phyloP scores from a whole-genome alignment of 164 flowering plant genomes.

The Malania oleifera region DNA sequence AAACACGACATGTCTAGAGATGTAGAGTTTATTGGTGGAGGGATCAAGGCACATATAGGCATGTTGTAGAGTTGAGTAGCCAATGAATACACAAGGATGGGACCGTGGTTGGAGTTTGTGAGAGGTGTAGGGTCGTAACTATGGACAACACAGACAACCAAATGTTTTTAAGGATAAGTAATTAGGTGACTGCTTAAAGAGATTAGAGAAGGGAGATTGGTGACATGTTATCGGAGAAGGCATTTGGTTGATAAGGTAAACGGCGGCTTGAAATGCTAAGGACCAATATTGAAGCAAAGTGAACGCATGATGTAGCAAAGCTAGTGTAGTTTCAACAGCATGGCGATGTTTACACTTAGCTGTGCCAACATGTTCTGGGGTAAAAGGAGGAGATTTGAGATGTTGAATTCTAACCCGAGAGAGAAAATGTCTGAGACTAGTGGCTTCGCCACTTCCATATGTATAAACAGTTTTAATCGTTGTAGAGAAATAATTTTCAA shows the following conservation, averaged over 20 bases:
- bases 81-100: neutral
- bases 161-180: constrained; percentile 2
- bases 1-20: neutral
- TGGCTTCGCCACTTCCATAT: constrained; percentile 2
- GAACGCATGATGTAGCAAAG: constrained; percentile 4
- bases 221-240: neutral
- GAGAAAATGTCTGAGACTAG: neutral
- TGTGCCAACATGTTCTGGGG: constrained; percentile 3
- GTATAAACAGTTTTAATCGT: neutral
- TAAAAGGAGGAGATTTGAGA: neutral
- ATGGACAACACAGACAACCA: too few species aligned
- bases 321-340: neutral
- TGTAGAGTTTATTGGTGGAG: neutral
- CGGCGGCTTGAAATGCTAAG: neutral
- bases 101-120: constrained; percentile 2
- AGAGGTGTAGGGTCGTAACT: neutral
- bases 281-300: too few species aligned
- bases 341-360: neutral
- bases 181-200: constrained; percentile 7
- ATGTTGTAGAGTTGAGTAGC: neutral
- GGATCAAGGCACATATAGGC: neutral
- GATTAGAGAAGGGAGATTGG: constrained; percentile 3
- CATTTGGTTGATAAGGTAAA: neutral
- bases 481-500: constrained; percentile 2
- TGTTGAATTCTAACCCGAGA: constrained; percentile 2